Evolutionary conservation across 78 protist species (phyloP).

Genomic region (Dictyostelium citrinum): DNA sequence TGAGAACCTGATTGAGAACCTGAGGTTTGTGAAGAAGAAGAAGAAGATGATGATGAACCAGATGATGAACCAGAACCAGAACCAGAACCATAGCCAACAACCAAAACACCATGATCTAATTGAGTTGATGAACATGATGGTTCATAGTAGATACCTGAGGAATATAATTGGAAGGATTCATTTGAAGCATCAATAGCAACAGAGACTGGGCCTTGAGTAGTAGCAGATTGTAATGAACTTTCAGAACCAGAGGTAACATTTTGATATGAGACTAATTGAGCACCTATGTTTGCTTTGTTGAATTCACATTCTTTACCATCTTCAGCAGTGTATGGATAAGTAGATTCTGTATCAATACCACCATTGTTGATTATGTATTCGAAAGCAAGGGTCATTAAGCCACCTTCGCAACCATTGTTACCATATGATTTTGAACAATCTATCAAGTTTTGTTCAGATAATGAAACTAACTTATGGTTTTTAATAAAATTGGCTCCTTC

Average conservation of each 20-base stretch:
- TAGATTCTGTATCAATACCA: conserved; percentile 85
- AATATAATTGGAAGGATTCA: conserved; percentile 88
- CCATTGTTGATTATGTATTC: conserved; percentile 67
- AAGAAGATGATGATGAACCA: background rate
- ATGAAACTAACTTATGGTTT: background rate
- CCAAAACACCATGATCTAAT: conserved; percentile 92
- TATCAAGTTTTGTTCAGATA: conserved; percentile 87
- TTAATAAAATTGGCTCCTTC: conserved; percentile 52
- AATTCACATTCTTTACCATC: background rate
- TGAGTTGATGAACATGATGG: conserved; percentile 60
- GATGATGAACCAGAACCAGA: background rate
- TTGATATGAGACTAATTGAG: background rate
- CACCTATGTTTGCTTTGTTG: background rate
- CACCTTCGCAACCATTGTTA: conserved; percentile 88
- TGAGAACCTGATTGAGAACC: background rate
- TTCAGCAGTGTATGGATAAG: conserved; percentile 87
- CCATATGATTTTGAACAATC: conserved; percentile 80
- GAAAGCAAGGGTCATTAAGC: conserved; percentile 72
- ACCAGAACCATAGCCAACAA: conserved; percentile 85
- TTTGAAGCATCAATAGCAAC: conserved; percentile 92
- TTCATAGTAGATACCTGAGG: conserved; percentile 83
- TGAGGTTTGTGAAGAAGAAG: background rate
- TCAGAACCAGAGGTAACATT: conserved; percentile 74
- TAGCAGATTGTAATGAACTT: conserved; percentile 31
- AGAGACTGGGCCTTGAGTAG: conserved; percentile 81